phyloP scores from a whole-genome alignment of 2,329 filamentous ascomycete genomes.

The Fusarium piperis region DNA sequence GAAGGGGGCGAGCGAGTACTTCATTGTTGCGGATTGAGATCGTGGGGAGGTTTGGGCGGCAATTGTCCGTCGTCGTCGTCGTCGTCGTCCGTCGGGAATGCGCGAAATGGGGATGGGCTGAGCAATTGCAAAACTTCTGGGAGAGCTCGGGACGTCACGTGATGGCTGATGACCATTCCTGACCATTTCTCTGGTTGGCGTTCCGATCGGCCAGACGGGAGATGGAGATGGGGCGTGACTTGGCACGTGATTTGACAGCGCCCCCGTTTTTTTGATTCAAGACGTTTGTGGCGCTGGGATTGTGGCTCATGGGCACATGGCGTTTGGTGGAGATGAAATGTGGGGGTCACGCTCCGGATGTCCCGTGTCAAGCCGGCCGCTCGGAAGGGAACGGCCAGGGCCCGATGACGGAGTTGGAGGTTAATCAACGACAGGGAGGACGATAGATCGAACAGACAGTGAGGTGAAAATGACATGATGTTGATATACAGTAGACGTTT shows the following conservation, averaged over 20 bases:
- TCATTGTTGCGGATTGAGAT: constrained; percentile 62
- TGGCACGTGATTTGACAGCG: constrained; percentile 14
- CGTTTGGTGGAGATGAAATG: constrained; percentile 12
- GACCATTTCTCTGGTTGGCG: constrained; percentile 31
- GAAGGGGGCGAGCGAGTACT: constrained; percentile 76
- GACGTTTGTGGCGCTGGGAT: constrained; percentile 4
- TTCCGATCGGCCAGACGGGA: constrained; percentile 28
- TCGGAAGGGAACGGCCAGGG: constrained; percentile 38
- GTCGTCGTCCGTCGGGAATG: constrained; percentile 42
- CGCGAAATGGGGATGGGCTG: constrained; percentile 50
- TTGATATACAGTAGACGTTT: neutral
- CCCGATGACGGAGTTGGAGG: neutral
- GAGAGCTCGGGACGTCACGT: constrained; percentile 49
- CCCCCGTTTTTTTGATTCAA: neutral
- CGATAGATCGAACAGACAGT: neutral
- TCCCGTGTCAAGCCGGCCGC: constrained; percentile 35
- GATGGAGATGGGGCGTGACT: neutral
- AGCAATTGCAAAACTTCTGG: constrained; percentile 44
- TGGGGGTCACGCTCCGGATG: constrained; percentile 29
- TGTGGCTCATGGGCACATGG: constrained; percentile 9
- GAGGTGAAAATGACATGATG: neutral
- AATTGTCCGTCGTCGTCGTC: constrained; percentile 29
- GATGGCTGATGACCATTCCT: constrained; percentile 44
- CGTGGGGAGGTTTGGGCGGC: constrained; percentile 39
- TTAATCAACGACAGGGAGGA: neutral